phyloP scores from a whole-genome alignment of 768 basidiomycete species.

The Russula dissimulans region DNA sequence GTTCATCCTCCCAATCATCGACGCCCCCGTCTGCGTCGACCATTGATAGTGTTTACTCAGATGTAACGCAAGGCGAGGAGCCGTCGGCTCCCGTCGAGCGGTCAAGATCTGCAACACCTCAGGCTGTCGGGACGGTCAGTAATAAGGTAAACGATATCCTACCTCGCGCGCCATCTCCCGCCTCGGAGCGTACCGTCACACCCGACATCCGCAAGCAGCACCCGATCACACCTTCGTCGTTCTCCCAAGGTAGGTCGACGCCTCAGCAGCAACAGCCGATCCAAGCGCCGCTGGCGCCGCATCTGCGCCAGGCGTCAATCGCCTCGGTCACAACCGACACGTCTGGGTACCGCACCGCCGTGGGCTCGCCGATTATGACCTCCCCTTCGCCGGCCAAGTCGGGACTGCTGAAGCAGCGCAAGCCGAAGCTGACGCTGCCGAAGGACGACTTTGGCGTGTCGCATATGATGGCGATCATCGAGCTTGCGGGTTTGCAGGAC shows the following conservation, averaged over 20 bases:
- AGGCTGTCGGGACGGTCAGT: conserved; percentile 5
- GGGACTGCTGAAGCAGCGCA: conserved; percentile 31
- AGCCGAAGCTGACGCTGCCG: conserved; percentile 41
- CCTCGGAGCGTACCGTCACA: conserved; percentile 25
- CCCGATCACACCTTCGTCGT: conserved; percentile 9
- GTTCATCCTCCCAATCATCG: conserved; percentile 8
- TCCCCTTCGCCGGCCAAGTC: conserved; percentile 17
- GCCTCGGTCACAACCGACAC: conserved; percentile 17
- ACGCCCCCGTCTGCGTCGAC: conserved; percentile 21
- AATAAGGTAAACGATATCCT: conserved; percentile 9
- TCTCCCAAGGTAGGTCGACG: conserved; percentile 3
- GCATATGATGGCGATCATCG: conserved; percentile 83
- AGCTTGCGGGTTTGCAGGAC: conserved; percentile 41
- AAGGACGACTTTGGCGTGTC: conserved; percentile 80
- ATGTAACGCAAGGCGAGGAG: conserved; percentile 48
- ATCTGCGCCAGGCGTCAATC: conserved; percentile 13
- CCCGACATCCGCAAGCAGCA: conserved; percentile 9
- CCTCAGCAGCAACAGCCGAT: background rate
- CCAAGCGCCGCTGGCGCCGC: background rate
- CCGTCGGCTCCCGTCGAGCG: conserved; percentile 2
- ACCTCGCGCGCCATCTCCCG: conserved; percentile 25
- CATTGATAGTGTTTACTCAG: conserved; percentile 34
- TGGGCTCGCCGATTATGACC: conserved; percentile 11
- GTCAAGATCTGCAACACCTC: conserved; percentile 21
- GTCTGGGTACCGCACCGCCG: conserved; percentile 19